These are phyloP conservation scores for Trichoderma sp. DNA, from an alignment of 2,329 filamentous ascomycete genomes.

Conservation along the genomic window DNA sequence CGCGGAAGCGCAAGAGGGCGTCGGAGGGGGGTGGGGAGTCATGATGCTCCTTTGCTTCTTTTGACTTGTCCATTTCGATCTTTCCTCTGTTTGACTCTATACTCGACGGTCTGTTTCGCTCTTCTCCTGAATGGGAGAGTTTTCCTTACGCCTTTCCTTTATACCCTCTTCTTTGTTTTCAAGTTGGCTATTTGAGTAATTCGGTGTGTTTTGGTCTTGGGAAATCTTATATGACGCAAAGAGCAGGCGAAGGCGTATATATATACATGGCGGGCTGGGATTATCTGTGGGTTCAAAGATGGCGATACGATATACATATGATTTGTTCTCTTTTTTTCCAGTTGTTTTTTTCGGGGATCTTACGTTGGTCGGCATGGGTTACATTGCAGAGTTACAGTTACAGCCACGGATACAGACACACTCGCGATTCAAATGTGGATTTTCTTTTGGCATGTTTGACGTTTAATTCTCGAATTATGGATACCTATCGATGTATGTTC, in stretches of 20 bases:
- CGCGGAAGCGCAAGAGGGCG: constrained; percentile 49
- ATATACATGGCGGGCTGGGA: background rate
- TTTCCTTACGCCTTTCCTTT: background rate
- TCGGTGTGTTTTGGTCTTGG: background rate
- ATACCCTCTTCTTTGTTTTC: background rate
- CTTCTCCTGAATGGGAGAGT: background rate
- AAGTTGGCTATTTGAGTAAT: constrained; percentile 1
- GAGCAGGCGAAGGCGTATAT: constrained; percentile 14
- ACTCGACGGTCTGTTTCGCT: background rate
- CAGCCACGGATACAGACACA: background rate
- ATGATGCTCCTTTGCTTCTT: background rate
- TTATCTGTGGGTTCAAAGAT: background rate
- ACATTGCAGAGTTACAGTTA: background rate
- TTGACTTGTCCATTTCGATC: background rate
- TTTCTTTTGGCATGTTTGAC: too few species aligned
- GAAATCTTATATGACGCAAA: background rate
- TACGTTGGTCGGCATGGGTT: background rate
- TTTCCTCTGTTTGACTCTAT: background rate
- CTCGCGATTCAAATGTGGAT: too few species aligned
- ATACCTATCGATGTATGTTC: too few species aligned
- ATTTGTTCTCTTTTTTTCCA: background rate
- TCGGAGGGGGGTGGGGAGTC: background rate
- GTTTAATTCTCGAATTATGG: too few species aligned
- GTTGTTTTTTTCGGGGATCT: background rate
- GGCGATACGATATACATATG: background rate